Evolutionary conservation across 257 asterid genomes (phyloP).

Genomic region (Capsicum rhomboideum): DNA sequence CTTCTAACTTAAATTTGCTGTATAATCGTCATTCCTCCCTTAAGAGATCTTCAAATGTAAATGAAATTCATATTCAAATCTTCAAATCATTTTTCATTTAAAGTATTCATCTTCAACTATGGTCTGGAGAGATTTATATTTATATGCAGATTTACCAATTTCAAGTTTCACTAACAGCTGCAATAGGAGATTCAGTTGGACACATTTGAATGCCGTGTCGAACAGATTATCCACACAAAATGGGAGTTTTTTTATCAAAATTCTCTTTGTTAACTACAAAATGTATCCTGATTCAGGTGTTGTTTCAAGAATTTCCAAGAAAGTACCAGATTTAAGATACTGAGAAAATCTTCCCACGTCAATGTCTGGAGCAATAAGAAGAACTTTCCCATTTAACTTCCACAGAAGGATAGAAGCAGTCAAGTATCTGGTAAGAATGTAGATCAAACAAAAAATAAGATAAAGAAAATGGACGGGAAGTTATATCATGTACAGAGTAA

Average conservation of each 20-base stretch:
- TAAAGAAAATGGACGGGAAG: not conserved
- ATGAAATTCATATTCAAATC: not conserved
- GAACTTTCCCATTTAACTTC: slow-evolving; percentile 66
- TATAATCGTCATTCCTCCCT: not conserved
- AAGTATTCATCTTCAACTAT: not conserved
- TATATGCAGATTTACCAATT: not conserved
- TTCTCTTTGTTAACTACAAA: not conserved
- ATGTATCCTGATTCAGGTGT: not conserved
- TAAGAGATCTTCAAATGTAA: not conserved
- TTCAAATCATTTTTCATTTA: not conserved
- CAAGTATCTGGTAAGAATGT: slow-evolving; percentile 54
- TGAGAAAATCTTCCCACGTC: slow-evolving; percentile 52
- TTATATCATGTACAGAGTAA: slow-evolving; percentile 16
- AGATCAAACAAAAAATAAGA: not conserved
- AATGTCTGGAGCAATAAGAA: slow-evolving; percentile 54
- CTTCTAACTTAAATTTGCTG: not conserved
- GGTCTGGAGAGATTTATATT: too few species aligned
- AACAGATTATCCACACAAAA: not conserved
- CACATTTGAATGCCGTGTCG: not conserved
- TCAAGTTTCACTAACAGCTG: not conserved
- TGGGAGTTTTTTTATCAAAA: not conserved
- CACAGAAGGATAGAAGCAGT: slow-evolving; percentile 68
- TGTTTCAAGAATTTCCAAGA: not conserved
- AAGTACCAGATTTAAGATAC: slow-evolving; percentile 78
- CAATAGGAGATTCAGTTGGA: not conserved